These are phyloP conservation scores for Backusella circina DNA, from an alignment of 192 early-diverging fungal genomes.

Conservation along the genomic window DNA sequence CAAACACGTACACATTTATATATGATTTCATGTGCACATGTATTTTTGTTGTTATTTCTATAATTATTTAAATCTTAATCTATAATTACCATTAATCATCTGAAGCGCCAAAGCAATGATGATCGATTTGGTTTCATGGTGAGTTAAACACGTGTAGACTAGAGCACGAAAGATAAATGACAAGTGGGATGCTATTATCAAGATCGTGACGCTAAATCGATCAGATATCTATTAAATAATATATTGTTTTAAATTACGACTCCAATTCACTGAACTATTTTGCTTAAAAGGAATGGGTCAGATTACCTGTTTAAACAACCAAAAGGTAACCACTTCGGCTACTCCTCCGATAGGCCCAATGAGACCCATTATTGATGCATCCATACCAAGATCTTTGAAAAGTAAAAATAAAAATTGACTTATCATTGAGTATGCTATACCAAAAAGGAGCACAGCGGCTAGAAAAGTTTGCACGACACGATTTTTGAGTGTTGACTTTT, in stretches of 20 bases:
- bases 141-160: slow-evolving; percentile 15
- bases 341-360: slow-evolving; percentile 33
- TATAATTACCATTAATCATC: slow-evolving; percentile 14
- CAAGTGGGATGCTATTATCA: slow-evolving; percentile 24
- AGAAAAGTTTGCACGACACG: slow-evolving; percentile 25
- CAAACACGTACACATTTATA: not conserved
- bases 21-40: slow-evolving; percentile 1
- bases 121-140: slow-evolving; percentile 9
- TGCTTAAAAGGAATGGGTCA: not conserved
- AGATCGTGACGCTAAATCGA: slow-evolving; percentile 18
- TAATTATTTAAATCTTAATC: not conserved
- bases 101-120: slow-evolving; percentile 18
- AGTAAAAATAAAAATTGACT: slow-evolving; percentile 31
- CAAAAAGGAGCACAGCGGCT: slow-evolving; percentile 20
- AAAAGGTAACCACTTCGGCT: slow-evolving; percentile 35
- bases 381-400: slow-evolving; percentile 22
- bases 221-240: slow-evolving; percentile 24
- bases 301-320: slow-evolving; percentile 35
- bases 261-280: not conserved
- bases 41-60: not conserved
- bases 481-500: slow-evolving; percentile 10
- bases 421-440: slow-evolving; percentile 29
- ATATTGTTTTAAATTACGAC: slow-evolving; percentile 1
- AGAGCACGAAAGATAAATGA: slow-evolving; percentile 14
- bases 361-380: slow-evolving; percentile 28